A percentile compares a stretch with the other conserved stretches of the same genome.
Evolutionary conservation across 768 basidiomycete genomes (phyloP).

Genomic region (Boletellus ananiceps): DNA sequence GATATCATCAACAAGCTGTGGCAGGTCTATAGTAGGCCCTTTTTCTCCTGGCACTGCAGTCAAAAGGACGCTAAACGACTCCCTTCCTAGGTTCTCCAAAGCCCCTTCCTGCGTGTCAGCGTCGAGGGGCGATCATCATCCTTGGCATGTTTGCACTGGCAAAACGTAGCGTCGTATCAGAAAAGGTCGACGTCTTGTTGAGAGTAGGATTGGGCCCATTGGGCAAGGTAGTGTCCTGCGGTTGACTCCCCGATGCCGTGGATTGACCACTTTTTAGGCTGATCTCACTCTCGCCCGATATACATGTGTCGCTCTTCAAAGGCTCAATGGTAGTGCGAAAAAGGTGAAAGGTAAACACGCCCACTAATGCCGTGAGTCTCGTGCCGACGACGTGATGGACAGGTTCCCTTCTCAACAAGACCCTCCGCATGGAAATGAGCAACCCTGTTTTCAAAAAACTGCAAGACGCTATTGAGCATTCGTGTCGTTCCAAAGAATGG

Average conservation of each 20-base stretch:
- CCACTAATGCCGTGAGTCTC: neutral
- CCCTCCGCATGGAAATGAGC: conserved; percentile 81
- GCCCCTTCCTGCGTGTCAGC: conserved; percentile 73
- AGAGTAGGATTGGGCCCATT: conserved; percentile 80
- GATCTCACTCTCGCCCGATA: conserved; percentile 90
- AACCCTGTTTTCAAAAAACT: conserved; percentile 81
- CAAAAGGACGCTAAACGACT: neutral
- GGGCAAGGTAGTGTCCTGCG: conserved; percentile 60
- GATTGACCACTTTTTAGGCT: conserved; percentile 41
- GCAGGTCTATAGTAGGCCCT: conserved; percentile 85
- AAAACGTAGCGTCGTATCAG: conserved; percentile 68
- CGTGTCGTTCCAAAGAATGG: conserved; percentile 87
- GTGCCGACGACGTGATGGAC: neutral
- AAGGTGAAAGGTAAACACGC: conserved; percentile 80
- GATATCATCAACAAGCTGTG: conserved; percentile 91
- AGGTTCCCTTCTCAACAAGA: conserved; percentile 88
- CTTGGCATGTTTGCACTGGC: conserved; percentile 96
- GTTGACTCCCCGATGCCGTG: neutral
- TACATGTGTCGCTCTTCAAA: conserved; percentile 88
- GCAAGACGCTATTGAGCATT: conserved; percentile 72
- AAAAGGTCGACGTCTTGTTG: conserved; percentile 80
- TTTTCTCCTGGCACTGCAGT: neutral
- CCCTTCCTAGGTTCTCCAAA: conserved; percentile 58
- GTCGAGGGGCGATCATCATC: conserved; percentile 93
- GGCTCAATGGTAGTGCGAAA: conserved; percentile 91